Evolutionary conservation across 2,329 filamentous ascomycete species (phyloP), one percentile per base, ranked within the genome.

Genomic region (Phyllachora maydis): DNA sequence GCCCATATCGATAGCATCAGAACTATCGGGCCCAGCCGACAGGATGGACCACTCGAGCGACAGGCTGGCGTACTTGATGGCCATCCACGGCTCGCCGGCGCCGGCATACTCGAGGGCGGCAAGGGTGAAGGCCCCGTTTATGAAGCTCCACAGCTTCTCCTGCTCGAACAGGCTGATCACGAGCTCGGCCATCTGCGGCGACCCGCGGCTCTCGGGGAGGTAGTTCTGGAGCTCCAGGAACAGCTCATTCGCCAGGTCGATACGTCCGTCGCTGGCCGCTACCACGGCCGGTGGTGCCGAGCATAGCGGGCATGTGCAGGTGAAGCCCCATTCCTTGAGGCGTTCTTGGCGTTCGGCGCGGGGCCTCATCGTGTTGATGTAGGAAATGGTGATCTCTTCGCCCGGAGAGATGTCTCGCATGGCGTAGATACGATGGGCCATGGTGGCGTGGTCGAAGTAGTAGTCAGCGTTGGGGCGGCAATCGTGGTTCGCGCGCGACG

Each of bases 401-500:
- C 52, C 52, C 0, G 47, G 40, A 4, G 26, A 20, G 29, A 55
- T 54, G 26, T 45, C 42, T 1, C 49, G 42, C 8, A 45, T 35
- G 16, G 49, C 52, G 23, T 46, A 41, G 18, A 50, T 38, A 27
- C 45, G 39, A 26, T 54, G 50, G 3, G 45, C 42, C 18, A 54
- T 38, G 2, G 45, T 45, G 4, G 36, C 27, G 18, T 40, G 34
- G 30, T 53, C 47, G 28, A 50, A 52, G 30, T 41, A 45, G 38
- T 54, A 54, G 32, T 49, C 50, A 15, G 47, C 43, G 28, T 54
- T 54, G 15, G 52, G 46, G 2, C 50, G 45, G 31, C 52, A 56
- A 35, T 54, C 49, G 34, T 56, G 52, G 36, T 56, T 56, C 31
- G 53, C 36, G 14, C 49, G 39, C 12, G 51, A 49, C 28, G 51